Evolutionary conservation across 2,329 filamentous ascomycete genomes (phyloP), one percentile per base, ranked within the genome.

Genomic region (Ascochyta clinopodiicola): DNA sequence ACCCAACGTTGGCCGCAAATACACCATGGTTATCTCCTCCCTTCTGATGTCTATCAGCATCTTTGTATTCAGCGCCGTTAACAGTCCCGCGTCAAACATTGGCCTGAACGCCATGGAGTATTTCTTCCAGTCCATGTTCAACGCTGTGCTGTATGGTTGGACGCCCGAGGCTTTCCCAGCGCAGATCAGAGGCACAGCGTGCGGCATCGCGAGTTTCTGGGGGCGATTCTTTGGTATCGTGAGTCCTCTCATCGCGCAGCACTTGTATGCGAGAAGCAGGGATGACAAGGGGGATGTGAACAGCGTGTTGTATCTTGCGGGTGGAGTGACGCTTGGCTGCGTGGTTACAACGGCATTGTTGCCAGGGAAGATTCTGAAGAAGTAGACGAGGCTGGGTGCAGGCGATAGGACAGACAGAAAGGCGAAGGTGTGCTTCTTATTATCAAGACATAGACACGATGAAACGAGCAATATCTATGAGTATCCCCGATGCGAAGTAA

Each of bases 201-300:
- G 81, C 61, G 84, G 85, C 0, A 57, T 86, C 12, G 82, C 84
- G 2, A 82, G 81, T 56, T 86, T 85, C 63, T 86, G 82, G 82
- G 84, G 84, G 1, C 70, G 84, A 2, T 49, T 86, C 22, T 84
- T 84, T 60, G 81, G 82, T 9, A 86, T 87, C 39, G 78, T 86
- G 15, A 83, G 81, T 34, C 84, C 84, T 0, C 63, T 86, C 34
- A 83, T 84, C 48, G 83, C 82, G 4, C 80, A 84, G 59, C 73
- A 80, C n/a, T 66, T 71, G 55, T 71, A 65, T 62, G 70, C 71
- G 8, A 67, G 47, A 13, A 67, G 62, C 42, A 62, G 36, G 2
- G 62, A 63, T 44, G 70, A 67, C 0, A 60, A 69, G 6, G 73
- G 78, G 0, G 73, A 78, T 35, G 67, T 81, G 6, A 84, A 85